Conservation (phyloP, 2,329 filamentous ascomycete genomes). For the Blastomyces emzantsi region DNA sequence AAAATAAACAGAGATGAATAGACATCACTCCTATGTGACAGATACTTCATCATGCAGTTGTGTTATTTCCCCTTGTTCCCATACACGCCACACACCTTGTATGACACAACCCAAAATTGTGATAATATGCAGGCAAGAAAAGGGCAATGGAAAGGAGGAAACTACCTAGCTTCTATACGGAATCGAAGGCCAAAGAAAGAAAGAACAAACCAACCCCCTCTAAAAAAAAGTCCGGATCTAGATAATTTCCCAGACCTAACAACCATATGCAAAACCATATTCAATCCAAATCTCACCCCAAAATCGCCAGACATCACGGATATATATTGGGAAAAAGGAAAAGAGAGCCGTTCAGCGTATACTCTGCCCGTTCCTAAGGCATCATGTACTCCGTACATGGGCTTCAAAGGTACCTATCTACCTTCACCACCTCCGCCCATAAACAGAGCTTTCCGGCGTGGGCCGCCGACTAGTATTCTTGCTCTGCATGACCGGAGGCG, state of each 20-base stretch:
- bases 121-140: background rate
- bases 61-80: background rate
- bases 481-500: constrained; percentile 18
- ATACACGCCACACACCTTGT: background rate
- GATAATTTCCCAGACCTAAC: background rate
- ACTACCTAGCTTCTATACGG: background rate
- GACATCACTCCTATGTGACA: background rate
- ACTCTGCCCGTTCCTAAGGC: background rate
- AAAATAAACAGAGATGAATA: background rate
- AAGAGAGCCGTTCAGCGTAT: background rate
- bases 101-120: background rate
- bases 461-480: constrained; percentile 12
- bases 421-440: constrained; percentile 23
- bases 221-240: background rate
- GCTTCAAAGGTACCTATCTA: background rate
- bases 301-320: background rate
- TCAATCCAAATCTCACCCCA: background rate
- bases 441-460: constrained; percentile 23
- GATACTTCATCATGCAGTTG: background rate
- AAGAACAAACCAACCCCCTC: background rate
- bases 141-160: background rate
- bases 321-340: background rate
- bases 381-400: too few relatives aligned
- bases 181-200: background rate
- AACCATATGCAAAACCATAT: background rate